These are phyloP conservation scores for Marchantia paleacea DNA, from an alignment of 225 moss, liverwort and hornwort species.

Conservation along the genomic window DNA sequence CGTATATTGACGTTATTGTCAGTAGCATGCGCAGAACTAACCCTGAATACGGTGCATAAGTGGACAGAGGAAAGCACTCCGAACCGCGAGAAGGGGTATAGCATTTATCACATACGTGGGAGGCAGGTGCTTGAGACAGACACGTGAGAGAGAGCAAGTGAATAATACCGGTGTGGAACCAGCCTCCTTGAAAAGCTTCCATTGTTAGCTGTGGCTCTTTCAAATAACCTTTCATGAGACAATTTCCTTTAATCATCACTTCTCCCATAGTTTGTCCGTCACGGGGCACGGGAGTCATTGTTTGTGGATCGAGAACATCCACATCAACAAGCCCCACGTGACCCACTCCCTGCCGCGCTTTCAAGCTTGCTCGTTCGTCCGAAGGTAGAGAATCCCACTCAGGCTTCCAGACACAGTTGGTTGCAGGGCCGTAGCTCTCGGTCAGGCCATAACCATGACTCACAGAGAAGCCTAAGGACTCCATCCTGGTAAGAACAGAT, in stretches of 20 bases:
- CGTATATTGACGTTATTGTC: too few species aligned
- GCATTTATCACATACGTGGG: background rate
- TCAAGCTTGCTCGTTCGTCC: conserved; percentile 47
- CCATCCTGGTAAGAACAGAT: conserved; percentile 57
- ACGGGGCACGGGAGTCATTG: conserved; percentile 59
- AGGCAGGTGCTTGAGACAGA: too few species aligned
- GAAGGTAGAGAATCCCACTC: conserved; percentile 59
- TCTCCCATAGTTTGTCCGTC: conserved; percentile 68
- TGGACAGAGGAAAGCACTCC: background rate
- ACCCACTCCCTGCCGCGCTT: conserved; percentile 73
- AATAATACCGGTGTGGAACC: conserved; percentile 64
- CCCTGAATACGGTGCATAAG: too few species aligned
- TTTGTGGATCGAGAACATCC: conserved; percentile 58
- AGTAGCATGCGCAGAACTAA: too few species aligned
- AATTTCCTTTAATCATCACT: conserved; percentile 63
- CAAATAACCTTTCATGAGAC: conserved; percentile 74
- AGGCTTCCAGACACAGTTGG: conserved; percentile 61
- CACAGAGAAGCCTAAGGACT: conserved; percentile 59
- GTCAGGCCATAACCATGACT: conserved; percentile 66
- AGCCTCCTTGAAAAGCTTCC: conserved; percentile 63
- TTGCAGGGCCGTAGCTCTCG: conserved; percentile 66
- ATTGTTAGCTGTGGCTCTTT: conserved; percentile 56
- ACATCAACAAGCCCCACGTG: conserved; percentile 45
- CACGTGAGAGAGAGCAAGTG: background rate
- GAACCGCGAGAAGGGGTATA: too few species aligned